Base-by-base conservation (phyloP, 164 flowering plant genomes). In the Pachysandra terminalis region DNA sequence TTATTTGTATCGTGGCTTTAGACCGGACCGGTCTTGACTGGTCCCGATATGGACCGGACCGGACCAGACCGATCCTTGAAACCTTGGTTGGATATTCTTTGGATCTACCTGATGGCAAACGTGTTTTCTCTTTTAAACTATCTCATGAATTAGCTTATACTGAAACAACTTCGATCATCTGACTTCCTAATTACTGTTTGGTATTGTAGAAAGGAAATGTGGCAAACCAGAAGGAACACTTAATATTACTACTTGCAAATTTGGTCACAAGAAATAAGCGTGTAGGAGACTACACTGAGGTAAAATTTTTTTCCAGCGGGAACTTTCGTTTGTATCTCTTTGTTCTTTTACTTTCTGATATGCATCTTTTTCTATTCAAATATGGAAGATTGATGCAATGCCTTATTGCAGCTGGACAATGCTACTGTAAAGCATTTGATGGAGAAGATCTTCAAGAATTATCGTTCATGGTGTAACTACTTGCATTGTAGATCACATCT, bases 221-320 rank as follows among this genome's bases (percentile, higher is more conserved):
- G 23, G 97, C 93, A 49, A 96, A 96, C 75, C 99, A 96, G 83
- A 85, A 96, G 79, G 99, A 96, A 80, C 99, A 96, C 80, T 79
- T 96, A 72, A 86, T 96, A 74, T 67, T 96, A 82, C 82, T 96
- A 61, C 92, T 96, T 66, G 99, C 99, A 71, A 96, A 96, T 76
- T 78, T 87, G 63, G 88, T 84, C 61, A 76, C 75, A 56, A 81
- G 98, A 77, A 69, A 77, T 32, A 88, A 63, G 75, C 73, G 63
- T 51, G 71, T 58, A 60, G 85, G 73, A 32, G 61, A 70, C 45
- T 74, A 78, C 75, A 56, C 61, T 21, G 78, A 74, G 84, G 99
- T 96, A 78, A 64, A 32, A 3, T 59, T 52, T 23, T 35, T 63
- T 40, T 57, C 37, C 37, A 32, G 7, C 3, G 5, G 37, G 37